Evolutionary conservation across 2,329 filamentous ascomycete genomes (phyloP), one percentile per base, ranked within the genome.

Genomic region (Colletotrichum liriopes): DNA sequence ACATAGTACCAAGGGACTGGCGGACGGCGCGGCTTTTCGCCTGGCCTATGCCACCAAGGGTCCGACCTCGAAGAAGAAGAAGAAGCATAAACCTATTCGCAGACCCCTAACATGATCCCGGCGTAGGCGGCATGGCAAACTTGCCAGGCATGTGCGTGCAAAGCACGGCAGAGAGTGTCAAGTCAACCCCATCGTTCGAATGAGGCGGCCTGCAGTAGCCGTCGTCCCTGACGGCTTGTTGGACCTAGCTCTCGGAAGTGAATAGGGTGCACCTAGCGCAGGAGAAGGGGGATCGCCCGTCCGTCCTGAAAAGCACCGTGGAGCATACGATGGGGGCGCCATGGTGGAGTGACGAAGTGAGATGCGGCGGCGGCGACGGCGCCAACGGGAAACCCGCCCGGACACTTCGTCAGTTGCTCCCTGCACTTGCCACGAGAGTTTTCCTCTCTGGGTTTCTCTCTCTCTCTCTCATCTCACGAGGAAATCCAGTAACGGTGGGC

Each of bases 201-300:
- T 23, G 29, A 45, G 45, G n/a, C 47, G 60, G 37, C 32, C 45
- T 20, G 35, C 45, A 20, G 35, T 63, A 37, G 35, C 45, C 32
- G 37, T 47, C 49, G 41, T 35, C 35, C 41, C 41, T 56, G 58
- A 47, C 32, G 56, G 49, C 18, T 64, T 41, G 64, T 58, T 69
- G 65, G 37, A 43, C 51, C 59, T 54, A 45, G 58, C 58, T 62
- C 16, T 47, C 41, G 1, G 1, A 35, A 9, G 41, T 45, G 12
- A 62, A 32, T 47, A 64, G 52, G 62, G 62, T 60, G 62, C 67
- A 47, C 60, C 67, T 70, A 49, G 47, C 67, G 35, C 54, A 43
- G 7, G 43, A 11, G 29, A 41, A 68, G 47, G 32, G 58, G 61
- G 45, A 51, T 63, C 45, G 55, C 35, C 37, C n/a, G n/a, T 26